Evolutionary conservation across 129 eudicot genomes (phyloP).

Genomic region (Flaveria ramosissima): DNA sequence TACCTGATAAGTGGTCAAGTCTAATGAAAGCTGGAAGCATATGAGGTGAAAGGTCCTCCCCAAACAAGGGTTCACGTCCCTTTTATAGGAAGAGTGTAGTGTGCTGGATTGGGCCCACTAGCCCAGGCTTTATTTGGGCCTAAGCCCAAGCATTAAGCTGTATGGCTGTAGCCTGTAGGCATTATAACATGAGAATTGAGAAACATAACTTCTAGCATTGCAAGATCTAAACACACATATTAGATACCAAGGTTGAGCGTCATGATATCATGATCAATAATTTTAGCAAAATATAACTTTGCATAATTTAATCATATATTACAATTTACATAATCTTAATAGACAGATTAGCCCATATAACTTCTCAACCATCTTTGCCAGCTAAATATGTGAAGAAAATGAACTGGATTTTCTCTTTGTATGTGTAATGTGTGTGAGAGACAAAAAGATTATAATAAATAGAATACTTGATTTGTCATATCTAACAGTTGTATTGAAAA

Average conservation of each 20-base stretch:
- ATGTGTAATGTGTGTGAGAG: slow-evolving; percentile 8
- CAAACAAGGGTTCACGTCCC: too few relatives aligned
- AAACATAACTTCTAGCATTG: too few relatives aligned
- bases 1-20: too few relatives aligned
- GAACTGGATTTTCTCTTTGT: slow-evolving; percentile 33
- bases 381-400: slow-evolving; percentile 29
- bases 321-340: neutral
- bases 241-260: neutral
- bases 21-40: too few relatives aligned
- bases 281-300: slow-evolving; percentile 12
- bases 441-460: slow-evolving; percentile 32
- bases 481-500: slow-evolving; percentile 41
- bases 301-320: neutral
- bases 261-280: slow-evolving; percentile 2
- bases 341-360: slow-evolving; percentile 32
- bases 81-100: too few relatives aligned
- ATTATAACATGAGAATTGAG: too few relatives aligned
- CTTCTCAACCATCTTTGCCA: slow-evolving; percentile 39
- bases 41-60: too few relatives aligned
- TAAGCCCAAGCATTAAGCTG: too few relatives aligned
- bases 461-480: slow-evolving; percentile 31
- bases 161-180: too few relatives aligned
- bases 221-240: neutral
- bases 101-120: too few relatives aligned
- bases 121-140: too few relatives aligned